Evolutionary conservation across 495 filamentous ascomycete genomes (phyloP), one percentile per base, ranked within the genome.

Genomic region (Penicillium steckii): DNA sequence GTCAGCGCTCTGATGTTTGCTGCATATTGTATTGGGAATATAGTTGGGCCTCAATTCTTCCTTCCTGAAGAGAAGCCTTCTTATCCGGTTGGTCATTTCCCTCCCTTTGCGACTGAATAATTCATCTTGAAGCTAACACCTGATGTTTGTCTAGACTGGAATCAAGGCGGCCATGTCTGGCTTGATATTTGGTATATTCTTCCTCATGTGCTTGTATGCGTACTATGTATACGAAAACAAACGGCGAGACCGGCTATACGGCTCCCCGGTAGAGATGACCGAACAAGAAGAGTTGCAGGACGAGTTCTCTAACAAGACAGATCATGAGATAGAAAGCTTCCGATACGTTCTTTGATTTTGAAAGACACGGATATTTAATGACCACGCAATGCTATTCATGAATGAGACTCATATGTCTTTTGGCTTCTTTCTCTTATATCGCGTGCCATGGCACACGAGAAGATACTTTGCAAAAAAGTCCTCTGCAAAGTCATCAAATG

Each of bases 401-500:
- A n/a, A 26, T 35, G 13, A 7, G n/a, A 18, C 8, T 22, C 32
- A 49, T 26, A 61, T 32, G 30, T 51, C 19, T 50, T 62, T 65
- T 15, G 21, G 8, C 40, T 56, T 57, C 3, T 3, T 10, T 48
- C 35, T 55, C 24, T 69, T 72, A 53, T 80, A 83, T 26, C 71
- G 52, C 4, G 74, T 68, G 2, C 77, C 79, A 57, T 83, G 79
- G 25, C 70, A 77, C 4, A 83, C 63, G 9, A 80, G 66, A 3
- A 82, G 49, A 59, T 83, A 83, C 47, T 80, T 82, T 32, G 63
- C 67, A 49, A 86, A 76, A 56, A 86, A 74, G 47, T 80, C 70
- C 60, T 78, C 75, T 2, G 82, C 82, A 60, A 83, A 81, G 35
- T 78, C 76, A 53, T 87, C 81, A 50, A 90, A 83, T 46, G 75